Evolutionary conservation across 2,329 filamentous ascomycete species (phyloP).

Genomic region (Fusarium sp.): DNA sequence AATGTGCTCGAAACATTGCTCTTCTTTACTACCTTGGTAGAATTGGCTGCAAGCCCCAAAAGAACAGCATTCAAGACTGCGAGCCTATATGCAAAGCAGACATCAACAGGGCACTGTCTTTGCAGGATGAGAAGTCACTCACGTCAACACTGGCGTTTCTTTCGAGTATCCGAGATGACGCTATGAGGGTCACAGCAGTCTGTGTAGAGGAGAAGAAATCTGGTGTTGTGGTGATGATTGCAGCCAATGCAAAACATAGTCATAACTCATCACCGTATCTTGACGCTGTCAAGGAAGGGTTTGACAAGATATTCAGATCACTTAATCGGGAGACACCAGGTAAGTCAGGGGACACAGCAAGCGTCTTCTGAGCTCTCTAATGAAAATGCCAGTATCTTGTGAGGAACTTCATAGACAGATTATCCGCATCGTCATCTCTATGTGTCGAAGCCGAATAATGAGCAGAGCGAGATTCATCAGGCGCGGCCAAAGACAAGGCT

Average conservation of each 20-base stretch:
- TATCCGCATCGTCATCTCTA: constrained; percentile 13
- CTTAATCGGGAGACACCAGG: not conserved
- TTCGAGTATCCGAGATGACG: constrained; percentile 26
- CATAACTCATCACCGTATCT: constrained; percentile 16
- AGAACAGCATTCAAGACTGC: not conserved
- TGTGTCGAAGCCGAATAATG: constrained; percentile 25
- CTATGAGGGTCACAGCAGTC: constrained; percentile 26
- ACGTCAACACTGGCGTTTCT: constrained; percentile 30
- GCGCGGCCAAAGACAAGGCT: not conserved
- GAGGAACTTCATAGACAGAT: not conserved
- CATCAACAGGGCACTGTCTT: not conserved
- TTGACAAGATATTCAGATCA: constrained; percentile 26
- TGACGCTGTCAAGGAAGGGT: constrained; percentile 19
- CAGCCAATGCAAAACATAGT: constrained; percentile 25
- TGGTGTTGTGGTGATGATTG: constrained; percentile 28
- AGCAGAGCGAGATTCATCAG: constrained; percentile 5
- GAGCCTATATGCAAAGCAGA: not conserved
- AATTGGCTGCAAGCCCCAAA: not conserved
- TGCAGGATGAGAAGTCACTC: constrained; percentile 33
- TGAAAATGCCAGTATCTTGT: not conserved
- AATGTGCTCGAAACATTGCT: constrained; percentile 26
- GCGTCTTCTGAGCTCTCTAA: not conserved
- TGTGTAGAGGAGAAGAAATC: constrained; percentile 23
- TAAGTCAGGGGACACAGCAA: not conserved
- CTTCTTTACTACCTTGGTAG: constrained; percentile 24